Conservation (phyloP, 2,329 filamentous ascomycete species). For the Periconia sp. region DNA sequence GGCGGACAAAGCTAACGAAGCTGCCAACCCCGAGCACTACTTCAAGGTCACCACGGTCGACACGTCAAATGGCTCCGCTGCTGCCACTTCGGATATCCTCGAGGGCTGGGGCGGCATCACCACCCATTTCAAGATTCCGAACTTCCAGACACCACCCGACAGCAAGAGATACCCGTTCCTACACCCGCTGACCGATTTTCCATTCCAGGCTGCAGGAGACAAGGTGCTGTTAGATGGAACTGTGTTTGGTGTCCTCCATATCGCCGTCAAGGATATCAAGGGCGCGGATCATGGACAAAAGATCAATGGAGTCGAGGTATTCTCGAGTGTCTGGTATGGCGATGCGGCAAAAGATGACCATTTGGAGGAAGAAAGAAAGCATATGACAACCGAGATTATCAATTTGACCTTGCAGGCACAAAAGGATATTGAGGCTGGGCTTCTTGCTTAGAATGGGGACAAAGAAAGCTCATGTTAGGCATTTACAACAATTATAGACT, state of each 20-base stretch:
- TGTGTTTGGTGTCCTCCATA: conserved; percentile 10
- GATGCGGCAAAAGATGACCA: conserved; percentile 11
- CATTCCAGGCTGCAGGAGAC: conserved; percentile 4
- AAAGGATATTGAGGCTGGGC: conserved; percentile 5
- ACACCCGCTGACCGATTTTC: not conserved
- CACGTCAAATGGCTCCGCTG: not conserved
- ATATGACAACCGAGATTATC: conserved; percentile 10
- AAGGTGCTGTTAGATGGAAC: conserved; percentile 10
- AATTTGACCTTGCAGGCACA: conserved; percentile 5
- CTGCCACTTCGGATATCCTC: conserved; percentile 8
- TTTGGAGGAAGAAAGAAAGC: conserved; percentile 10
- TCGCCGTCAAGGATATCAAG: conserved; percentile 6
- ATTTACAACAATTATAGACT: no score
- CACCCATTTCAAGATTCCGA: conserved; percentile 9
- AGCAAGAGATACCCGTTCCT: conserved; percentile 5
- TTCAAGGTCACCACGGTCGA: conserved; percentile 7
- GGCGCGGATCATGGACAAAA: conserved; percentile 4
- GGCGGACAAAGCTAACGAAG: conserved; percentile 6
- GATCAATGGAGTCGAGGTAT: conserved; percentile 7
- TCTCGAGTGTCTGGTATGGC: conserved; percentile 9
- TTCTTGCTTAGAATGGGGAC: no score
- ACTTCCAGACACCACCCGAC: conserved; percentile 3
- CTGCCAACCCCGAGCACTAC: conserved; percentile 12
- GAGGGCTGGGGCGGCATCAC: conserved; percentile 13
- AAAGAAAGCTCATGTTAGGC: no score